Evolutionary conservation across 176 grass and related monocot species (phyloP), one percentile per base, ranked within the genome.

Genomic region (Echinochloa phyllopogon): DNA sequence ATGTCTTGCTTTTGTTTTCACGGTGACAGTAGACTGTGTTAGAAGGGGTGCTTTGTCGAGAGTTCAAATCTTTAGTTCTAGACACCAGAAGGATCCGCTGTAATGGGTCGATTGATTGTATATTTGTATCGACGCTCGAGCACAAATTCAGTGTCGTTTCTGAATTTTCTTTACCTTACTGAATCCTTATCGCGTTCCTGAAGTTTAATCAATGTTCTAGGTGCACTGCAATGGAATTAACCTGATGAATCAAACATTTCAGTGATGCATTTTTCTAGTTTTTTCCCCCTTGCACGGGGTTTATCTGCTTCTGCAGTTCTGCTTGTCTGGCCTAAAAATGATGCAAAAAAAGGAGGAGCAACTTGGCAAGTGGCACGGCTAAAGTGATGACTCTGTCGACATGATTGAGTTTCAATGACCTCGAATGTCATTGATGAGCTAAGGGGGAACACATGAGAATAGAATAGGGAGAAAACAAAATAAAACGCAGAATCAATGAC

Each of bases 351-450:
- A 43, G 29, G 73, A 59, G 48, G 13, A 18, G 39, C 87, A 84
- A 80, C 40, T 89, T 84, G 87, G 11, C 57, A 88, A 79, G 75
- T 73, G 21, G 81, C 17, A 6, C 14, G 53, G 18, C 47, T 48
- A 73, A 65, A 65, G 37, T 12, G 38, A n/a, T 33, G 72, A 73
- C 6, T 73, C 42, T 25, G 5, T 9, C 9, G 8, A 8, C 38
- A 69, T 1, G n/a, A 75, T 55, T 51, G 42, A 71, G 70, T 51
- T 73, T 12, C 41, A 45, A 45, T 47, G 55, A 77, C 20, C 6
- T 24, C 20, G 5, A 75, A 23, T 25, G 59, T 45, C 40, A 44
- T 20, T 59, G 9, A 21, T 58, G 23, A 51, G 17, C 37, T 42
- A 10, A 58, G 45, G 43, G 43, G 10, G 43, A 45, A 45, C 43